Percentiles rank a stretch among this genome's conserved stretches.
phyloP scores from a whole-genome alignment of 2,329 filamentous ascomycete genomes.

The Sporothrix variecibatus region DNA sequence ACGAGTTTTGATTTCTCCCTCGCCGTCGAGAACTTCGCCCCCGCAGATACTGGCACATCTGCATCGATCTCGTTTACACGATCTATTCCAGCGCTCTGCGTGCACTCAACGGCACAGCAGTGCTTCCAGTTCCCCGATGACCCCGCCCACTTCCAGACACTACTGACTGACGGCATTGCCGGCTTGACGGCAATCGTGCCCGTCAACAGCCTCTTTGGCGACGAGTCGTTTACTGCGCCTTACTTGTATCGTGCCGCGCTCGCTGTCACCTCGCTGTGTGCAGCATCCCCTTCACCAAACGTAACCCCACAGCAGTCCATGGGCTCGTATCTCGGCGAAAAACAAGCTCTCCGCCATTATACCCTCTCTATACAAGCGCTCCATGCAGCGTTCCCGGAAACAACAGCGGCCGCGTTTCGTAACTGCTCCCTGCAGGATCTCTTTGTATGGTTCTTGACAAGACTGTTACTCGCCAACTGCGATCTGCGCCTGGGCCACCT shows the following conservation, averaged over 20 bases:
- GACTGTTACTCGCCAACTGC: not conserved
- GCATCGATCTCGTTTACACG: not conserved
- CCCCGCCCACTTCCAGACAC: not conserved
- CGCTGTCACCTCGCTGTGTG: not conserved
- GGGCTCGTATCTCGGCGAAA: not conserved
- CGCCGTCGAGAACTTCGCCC: not conserved
- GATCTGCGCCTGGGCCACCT: not conserved
- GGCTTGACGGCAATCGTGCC: not conserved
- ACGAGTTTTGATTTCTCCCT: not conserved
- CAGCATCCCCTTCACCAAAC: not conserved
- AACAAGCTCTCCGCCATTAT: not conserved
- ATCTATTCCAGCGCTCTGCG: not conserved
- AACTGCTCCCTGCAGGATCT: not conserved
- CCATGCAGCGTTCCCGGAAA: not conserved
- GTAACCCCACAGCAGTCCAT: not conserved
- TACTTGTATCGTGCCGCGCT: not conserved
- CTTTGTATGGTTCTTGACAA: not conserved
- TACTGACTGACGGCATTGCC: not conserved
- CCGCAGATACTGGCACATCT: not conserved
- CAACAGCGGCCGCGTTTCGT: not conserved
- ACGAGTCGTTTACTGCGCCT: not conserved
- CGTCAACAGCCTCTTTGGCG: not conserved
- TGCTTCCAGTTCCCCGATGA: not conserved
- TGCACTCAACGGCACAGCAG: not conserved
- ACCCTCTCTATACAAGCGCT: not conserved